These are phyloP conservation scores for Clonostachys rosea DNA, from an alignment of 2,329 filamentous ascomycete genomes.

Conservation along the genomic window DNA sequence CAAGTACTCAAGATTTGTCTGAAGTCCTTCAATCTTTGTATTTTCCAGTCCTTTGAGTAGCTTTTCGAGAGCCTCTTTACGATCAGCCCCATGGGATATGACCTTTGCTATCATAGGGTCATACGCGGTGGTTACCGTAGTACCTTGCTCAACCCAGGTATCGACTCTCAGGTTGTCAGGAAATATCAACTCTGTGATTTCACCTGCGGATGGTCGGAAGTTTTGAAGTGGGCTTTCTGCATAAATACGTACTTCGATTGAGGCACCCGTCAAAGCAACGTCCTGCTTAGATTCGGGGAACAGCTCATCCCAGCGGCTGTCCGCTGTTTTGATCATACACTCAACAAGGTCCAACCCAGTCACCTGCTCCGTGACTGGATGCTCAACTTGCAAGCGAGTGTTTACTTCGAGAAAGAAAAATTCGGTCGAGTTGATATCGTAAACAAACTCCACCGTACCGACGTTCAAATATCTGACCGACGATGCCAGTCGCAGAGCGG, in stretches of 20 bases:
- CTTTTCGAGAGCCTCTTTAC: constrained; percentile 59
- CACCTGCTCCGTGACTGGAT: constrained; percentile 63
- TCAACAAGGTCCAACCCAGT: constrained; percentile 70
- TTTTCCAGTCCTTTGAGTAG: constrained; percentile 56
- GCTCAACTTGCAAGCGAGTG: constrained; percentile 35
- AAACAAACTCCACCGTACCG: constrained; percentile 36
- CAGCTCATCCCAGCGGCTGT: constrained; percentile 3
- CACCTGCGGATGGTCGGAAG: constrained; percentile 55
- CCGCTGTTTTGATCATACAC: constrained; percentile 29
- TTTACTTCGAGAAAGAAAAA: constrained; percentile 39
- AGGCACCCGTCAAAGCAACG: constrained; percentile 12
- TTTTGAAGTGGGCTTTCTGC: constrained; percentile 50
- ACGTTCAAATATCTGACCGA: constrained; percentile 30
- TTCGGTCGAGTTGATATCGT: constrained; percentile 15
- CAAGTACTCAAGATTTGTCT: constrained; percentile 27
- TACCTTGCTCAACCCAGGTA: constrained; percentile 63
- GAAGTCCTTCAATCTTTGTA: constrained; percentile 19
- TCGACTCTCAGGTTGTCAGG: constrained; percentile 51
- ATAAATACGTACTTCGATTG: constrained; percentile 33
- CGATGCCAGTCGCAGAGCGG: constrained; percentile 27
- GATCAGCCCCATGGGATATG: constrained; percentile 57
- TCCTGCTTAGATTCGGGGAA: constrained; percentile 6
- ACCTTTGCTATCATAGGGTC: constrained; percentile 75
- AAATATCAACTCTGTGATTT: constrained; percentile 52
- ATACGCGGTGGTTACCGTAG: constrained; percentile 69